Conservation (phyloP, 2,329 filamentous ascomycete genomes). For the Pestalotiopsis sp. region DNA sequence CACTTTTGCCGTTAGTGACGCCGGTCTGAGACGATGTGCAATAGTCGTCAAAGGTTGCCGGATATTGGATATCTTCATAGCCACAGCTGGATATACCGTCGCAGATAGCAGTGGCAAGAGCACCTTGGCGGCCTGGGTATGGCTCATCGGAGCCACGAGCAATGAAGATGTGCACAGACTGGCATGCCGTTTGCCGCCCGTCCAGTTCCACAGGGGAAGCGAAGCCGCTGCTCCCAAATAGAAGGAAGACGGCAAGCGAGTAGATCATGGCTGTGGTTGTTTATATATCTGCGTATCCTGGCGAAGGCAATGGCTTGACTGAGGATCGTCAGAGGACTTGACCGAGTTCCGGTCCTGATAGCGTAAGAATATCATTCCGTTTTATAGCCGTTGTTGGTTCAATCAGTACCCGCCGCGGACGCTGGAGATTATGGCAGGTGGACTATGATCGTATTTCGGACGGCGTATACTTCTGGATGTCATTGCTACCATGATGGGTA, state of each 20-base stretch:
- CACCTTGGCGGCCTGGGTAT: slow-evolving; percentile 35
- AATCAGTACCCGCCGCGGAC: background rate
- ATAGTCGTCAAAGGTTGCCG: slow-evolving; percentile 33
- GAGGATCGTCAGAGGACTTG: background rate
- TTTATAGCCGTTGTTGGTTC: background rate
- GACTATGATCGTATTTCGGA: background rate
- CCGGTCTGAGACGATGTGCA: slow-evolving; percentile 40
- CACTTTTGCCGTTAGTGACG: slow-evolving; percentile 33
- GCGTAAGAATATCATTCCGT: background rate
- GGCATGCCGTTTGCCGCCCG: slow-evolving; percentile 15
- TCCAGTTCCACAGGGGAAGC: background rate
- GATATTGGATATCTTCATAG: slow-evolving; percentile 33
- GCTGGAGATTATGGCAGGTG: background rate
- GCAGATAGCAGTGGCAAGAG: slow-evolving; percentile 32
- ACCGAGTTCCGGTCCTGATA: background rate
- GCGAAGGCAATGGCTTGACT: background rate
- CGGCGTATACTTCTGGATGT: background rate
- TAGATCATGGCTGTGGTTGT: background rate
- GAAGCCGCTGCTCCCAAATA: background rate
- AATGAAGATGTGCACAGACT: slow-evolving; percentile 26
- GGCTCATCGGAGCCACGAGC: slow-evolving; percentile 35
- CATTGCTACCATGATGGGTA: background rate
- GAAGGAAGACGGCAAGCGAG: background rate
- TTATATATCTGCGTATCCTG: background rate
- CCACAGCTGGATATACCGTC: slow-evolving; percentile 16